phyloP scores from a whole-genome alignment of 2,329 filamentous ascomycete species.

The Davidsoniella eucalypti region DNA sequence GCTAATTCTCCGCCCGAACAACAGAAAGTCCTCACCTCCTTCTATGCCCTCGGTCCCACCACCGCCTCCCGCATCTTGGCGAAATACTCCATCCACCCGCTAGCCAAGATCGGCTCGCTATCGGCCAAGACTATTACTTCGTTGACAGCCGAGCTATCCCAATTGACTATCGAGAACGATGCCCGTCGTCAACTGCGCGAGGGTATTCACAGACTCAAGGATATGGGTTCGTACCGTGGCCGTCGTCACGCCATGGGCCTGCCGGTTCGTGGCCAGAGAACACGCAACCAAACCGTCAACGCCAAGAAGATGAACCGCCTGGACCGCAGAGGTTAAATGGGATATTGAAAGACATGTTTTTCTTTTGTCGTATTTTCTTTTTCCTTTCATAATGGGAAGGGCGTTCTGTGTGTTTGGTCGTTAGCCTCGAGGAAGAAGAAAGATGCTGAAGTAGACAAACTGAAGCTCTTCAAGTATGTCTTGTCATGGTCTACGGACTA shows the following conservation, averaged over 20 bases:
- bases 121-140: slow-evolving; percentile 61
- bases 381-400: no score
- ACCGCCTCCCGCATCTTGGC: slow-evolving; percentile 63
- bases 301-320: slow-evolving; percentile 46
- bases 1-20: background rate
- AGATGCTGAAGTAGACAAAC: no score
- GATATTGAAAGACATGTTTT: background rate
- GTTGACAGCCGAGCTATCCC: slow-evolving; percentile 69
- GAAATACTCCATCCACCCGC: slow-evolving; percentile 74
- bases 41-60: slow-evolving; percentile 69
- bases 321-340: slow-evolving; percentile 27
- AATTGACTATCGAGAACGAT: slow-evolving; percentile 90
- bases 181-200: slow-evolving; percentile 60
- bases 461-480: no score
- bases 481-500: no score
- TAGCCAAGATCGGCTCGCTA: slow-evolving; percentile 60
- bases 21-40: slow-evolving; percentile 59
- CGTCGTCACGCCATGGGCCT: slow-evolving; percentile 82
- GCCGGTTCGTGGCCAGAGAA: slow-evolving; percentile 81
- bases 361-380: background rate
- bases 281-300: slow-evolving; percentile 53
- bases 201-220: slow-evolving; percentile 71
- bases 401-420: background rate
- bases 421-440: no score
- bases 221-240: slow-evolving; percentile 82